phyloP scores from a whole-genome alignment of 2,329 filamentous ascomycete species.

The Amauroascus niger region DNA sequence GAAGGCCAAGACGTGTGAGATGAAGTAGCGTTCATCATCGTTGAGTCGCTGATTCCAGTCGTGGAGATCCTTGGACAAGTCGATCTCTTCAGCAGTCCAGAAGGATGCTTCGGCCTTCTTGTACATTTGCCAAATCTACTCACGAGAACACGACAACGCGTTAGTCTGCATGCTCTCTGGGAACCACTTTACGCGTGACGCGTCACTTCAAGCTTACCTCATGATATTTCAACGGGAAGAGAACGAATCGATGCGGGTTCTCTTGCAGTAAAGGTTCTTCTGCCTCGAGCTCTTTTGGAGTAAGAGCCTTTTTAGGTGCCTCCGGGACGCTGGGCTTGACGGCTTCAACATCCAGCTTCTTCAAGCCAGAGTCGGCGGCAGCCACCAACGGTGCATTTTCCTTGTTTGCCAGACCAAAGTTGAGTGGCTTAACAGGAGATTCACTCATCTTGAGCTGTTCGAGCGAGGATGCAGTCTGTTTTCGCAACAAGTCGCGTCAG shows the following conservation, averaged over 20 bases:
- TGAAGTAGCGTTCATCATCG: conserved; percentile 95
- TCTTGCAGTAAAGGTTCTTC: conserved; percentile 89
- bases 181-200: conserved; percentile 60
- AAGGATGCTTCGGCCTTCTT: conserved; percentile 99
- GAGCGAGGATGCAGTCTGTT: conserved; percentile 74
- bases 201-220: conserved; percentile 59
- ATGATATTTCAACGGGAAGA: conserved; percentile 99
- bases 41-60: conserved; percentile 98
- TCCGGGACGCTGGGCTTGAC: conserved; percentile 39
- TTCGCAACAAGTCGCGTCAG: conserved; percentile 28
- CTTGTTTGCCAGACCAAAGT: conserved; percentile 65
- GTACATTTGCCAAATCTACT: conserved; percentile 99
- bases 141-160: conserved; percentile 19
- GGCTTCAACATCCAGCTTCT: conserved; percentile 39
- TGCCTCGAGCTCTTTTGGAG: conserved; percentile 58
- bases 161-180: conserved; percentile 28
- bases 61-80: conserved; percentile 95
- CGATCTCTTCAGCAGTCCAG: conserved; percentile 99
- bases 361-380: conserved; percentile 45
- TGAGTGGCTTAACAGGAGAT: conserved; percentile 81
- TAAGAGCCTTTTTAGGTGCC: conserved; percentile 32
- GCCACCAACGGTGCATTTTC: conserved; percentile 59
- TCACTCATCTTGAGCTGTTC: conserved; percentile 80
- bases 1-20: conserved; percentile 97
- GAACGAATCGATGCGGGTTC: conserved; percentile 90